phyloP scores from a whole-genome alignment of 225 moss, liverwort and hornwort species.

The Straminergon stramineum region DNA sequence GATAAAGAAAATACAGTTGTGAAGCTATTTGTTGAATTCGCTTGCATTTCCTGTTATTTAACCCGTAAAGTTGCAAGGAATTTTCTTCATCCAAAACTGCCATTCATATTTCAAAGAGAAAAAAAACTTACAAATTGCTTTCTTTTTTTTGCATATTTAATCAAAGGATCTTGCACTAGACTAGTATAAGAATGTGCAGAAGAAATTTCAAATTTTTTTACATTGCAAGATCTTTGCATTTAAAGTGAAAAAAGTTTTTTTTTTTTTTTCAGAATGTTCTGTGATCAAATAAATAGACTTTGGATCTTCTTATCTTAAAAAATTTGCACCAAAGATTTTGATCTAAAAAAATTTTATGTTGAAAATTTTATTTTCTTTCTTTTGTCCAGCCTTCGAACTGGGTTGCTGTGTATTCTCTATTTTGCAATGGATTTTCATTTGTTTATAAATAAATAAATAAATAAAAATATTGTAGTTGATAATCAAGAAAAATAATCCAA shows the following conservation, averaged over 20 bases:
- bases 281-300: background rate
- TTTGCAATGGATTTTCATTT: no score
- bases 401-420: no score
- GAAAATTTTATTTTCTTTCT: no score
- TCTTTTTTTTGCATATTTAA: background rate
- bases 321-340: background rate
- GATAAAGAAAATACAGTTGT: background rate
- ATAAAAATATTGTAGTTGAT: no score
- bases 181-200: background rate
- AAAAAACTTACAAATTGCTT: background rate
- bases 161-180: background rate
- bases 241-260: background rate
- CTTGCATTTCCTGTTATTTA: background rate
- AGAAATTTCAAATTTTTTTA: background rate
- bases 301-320: background rate
- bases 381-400: no score
- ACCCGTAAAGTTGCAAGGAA: background rate
- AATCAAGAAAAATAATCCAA: no score
- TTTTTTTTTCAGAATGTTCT: accelerated
- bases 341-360: background rate
- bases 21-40: background rate
- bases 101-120: no score
- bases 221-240: background rate
- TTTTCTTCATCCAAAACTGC: background rate
- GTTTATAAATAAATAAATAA: no score